Evolutionary conservation across 306 rosid species (phyloP), one percentile per base, ranked within the genome.

Genomic region (Malus sieversii): DNA sequence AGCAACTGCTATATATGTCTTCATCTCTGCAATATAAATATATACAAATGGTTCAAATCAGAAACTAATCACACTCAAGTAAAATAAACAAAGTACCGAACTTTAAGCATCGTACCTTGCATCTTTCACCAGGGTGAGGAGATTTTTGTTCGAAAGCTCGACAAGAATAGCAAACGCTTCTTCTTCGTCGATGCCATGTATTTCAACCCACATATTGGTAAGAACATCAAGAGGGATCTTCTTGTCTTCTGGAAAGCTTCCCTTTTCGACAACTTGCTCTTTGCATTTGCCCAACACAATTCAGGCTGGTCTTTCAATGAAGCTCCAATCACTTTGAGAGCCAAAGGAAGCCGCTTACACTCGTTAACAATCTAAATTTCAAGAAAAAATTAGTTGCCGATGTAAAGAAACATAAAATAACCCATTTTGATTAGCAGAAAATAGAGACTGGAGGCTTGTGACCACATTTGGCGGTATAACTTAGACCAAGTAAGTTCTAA

Each of bases 271-370:
- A 94, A 75, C 84, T 90, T 86, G 76, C 79, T 88, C 79, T 81
- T 83, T 38, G 96, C 98, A 77, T 91, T 91, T 20, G 53, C 68
- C 98, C 98, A 92, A 64, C 80, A 88, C 93, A 84, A 82, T 75
- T 92, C 97, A 8, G 87, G 53, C 40, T 90, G 96, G 68, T 81
- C 93, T 25, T 90, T 59, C 44, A 92, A 73, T 4, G 96, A 94
- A 29, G 98, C 94, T 71, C 98, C 98, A n/a, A 92, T 90, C 70
- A 94, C 97, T 84, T 92, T 94, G 4, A 94, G 97, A 46, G 98
- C 98, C 70, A 23, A 23, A 1, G 98, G 98, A 80, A 94, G 96
- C 64, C 92, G 84, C 81, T 88, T 88, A 79, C 98, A 94, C 85
- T 94, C 97, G 16, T 74, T 81, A 83, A 87, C 95, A 79, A 90